phyloP scores from a whole-genome alignment of 2,329 filamentous ascomycete species.

The Hypoxylon sp. region DNA sequence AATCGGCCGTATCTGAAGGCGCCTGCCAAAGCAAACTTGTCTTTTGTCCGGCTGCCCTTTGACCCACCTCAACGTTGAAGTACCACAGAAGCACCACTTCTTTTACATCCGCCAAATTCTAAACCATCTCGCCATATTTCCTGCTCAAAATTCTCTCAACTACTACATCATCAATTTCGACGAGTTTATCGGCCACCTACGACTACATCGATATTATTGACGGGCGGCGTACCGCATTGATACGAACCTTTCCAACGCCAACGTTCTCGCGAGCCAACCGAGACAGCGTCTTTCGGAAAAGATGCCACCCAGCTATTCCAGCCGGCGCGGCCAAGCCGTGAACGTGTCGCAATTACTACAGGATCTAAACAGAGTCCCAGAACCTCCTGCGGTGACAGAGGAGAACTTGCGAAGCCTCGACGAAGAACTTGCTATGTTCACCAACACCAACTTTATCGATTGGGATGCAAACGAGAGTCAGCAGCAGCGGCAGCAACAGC shows the following conservation, averaged over 20 bases:
- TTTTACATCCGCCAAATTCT: conserved; percentile 29
- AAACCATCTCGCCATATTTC: conserved; percentile 26
- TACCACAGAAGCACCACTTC: conserved; percentile 27
- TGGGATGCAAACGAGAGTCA: conserved; percentile 67
- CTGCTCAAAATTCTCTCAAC: conserved; percentile 15
- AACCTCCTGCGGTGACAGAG: conserved; percentile 68
- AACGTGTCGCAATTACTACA: conserved; percentile 93
- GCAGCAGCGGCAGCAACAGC: conserved; percentile 29
- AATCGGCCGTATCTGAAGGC: conserved; percentile 38
- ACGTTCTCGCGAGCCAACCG: not conserved
- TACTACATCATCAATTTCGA: conserved; percentile 9
- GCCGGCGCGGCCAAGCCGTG: conserved; percentile 76
- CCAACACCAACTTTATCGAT: conserved; percentile 86
- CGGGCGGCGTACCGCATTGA: conserved; percentile 1
- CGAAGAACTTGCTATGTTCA: conserved; percentile 83
- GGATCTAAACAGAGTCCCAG: conserved; percentile 83
- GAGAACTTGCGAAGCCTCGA: conserved; percentile 74
- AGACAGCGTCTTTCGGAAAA: conserved; percentile 19
- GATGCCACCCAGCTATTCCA: conserved; percentile 68
- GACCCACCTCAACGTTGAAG: conserved; percentile 38
- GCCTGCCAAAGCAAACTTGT: conserved; percentile 26
- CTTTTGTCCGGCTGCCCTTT: conserved; percentile 40
- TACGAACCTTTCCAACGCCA: conserved; percentile 12
- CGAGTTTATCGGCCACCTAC: conserved; percentile 10
- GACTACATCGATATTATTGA: conserved; percentile 37